Evolutionary conservation across 139 green algal species (phyloP), one percentile per base, ranked within the genome.

Genomic region (Chlamydomonas sp.): DNA sequence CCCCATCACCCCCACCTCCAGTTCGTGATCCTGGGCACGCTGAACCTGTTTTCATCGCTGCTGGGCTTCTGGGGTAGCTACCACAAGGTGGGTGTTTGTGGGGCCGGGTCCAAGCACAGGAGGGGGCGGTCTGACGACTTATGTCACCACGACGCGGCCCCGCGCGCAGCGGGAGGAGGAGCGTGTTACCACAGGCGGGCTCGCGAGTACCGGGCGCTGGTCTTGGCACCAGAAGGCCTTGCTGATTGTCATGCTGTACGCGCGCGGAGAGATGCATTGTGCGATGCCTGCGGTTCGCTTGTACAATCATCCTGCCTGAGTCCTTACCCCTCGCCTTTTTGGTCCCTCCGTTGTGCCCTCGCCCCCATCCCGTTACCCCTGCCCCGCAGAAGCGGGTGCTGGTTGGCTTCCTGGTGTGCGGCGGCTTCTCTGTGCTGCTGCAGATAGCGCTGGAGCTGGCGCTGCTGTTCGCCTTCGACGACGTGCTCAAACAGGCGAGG

Each of bases 31-130:
- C 75, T 90, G 77, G 90, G 90, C 1, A 76, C 71, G 2, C 17
- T 92, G 0, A 92, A 92, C 83, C 58, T 92, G 4, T 90, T 92
- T 58, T 77, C 90, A 2, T 78, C 77, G 7, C 58, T 92, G 6
- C 71, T 86, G 16, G 90, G 90, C 60, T 90, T 92, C 73, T 90
- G 86, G 86, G 90, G 86, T 7, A 85, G 68, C 15, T 92, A 90
- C 73, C 84, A 92, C 83, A 92, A 92, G 83, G 83, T 87, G 71
- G 1, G 80, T 4, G 31, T 49, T 49, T 49, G 31, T 49, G 31
- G 31, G 31, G 31, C 31, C 31, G 31, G 31, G 31, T 49, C 31
- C 31, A 49, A 76, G 49, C 62, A 17, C 71, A 76, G 16, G 15
- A 76, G 71, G 71, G 31, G 31, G 31, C 31, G 31, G 31, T 49